Evolutionary conservation across 139 green algal species (phyloP).

Genomic region (Chlorella sp.): DNA sequence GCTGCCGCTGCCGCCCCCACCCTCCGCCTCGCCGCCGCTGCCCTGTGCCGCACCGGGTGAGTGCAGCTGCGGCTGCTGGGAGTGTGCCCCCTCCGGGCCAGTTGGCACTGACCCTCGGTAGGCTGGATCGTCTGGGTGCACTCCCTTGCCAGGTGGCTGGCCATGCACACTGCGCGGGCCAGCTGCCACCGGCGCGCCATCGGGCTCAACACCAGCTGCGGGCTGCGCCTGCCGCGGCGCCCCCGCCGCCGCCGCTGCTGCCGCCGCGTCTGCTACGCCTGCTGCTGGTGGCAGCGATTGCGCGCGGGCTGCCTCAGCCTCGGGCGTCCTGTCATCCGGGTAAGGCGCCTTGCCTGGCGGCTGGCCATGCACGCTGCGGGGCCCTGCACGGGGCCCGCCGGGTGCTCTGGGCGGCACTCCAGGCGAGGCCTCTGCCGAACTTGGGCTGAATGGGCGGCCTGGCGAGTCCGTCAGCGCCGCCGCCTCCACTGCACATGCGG

Average conservation of each 20-base stretch:
- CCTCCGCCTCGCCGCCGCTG: background rate
- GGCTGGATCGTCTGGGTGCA: constrained; percentile 10
- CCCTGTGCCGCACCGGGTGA: background rate
- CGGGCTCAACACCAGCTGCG: background rate
- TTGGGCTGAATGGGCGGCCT: constrained; percentile 8
- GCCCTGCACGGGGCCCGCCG: too few species aligned
- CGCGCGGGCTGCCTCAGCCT: constrained; percentile 3
- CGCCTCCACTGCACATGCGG: background rate
- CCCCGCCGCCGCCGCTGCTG: background rate
- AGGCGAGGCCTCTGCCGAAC: constrained; percentile 3
- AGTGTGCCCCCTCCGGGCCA: background rate
- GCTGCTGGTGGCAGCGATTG: background rate
- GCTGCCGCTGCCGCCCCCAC: background rate
- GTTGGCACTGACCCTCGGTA: background rate
- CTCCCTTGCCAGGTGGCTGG: constrained; percentile 28
- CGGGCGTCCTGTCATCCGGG: constrained; percentile 13
- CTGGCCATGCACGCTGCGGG: constrained; percentile 16
- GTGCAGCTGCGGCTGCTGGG: constrained; percentile 1
- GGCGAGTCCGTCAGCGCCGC: constrained; percentile 7
- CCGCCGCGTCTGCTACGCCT: background rate
- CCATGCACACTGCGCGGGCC: constrained; percentile 6
- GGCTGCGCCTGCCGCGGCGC: background rate
- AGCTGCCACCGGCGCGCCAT: background rate
- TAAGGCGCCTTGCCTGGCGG: constrained; percentile 25
- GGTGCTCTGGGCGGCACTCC: too few species aligned